Evolutionary conservation across 2,329 filamentous ascomycete species (phyloP), one percentile per base, ranked within the genome.

Genomic region (Xylaria sp.): DNA sequence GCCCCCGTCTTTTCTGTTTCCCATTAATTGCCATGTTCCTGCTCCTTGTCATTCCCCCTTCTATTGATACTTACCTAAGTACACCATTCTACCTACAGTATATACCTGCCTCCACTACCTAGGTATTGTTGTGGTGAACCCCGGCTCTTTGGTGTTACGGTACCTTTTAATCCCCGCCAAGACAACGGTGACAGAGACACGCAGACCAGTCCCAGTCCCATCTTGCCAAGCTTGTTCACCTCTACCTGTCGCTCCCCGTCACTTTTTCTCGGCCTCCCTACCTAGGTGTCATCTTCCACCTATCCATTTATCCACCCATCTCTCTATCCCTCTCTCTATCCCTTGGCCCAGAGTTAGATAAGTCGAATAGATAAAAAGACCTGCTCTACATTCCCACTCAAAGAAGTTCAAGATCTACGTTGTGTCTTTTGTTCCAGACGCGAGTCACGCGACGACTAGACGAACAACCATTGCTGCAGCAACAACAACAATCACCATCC

Each of bases 361-460:
- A n/a, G 1, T 55, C 22, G 15, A 27, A 5, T 36, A 31, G n/a
- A 54, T 45, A 29, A 54, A 36, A 51, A 45, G n/a, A n/a, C n/a
- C n/a, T n/a, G n/a, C n/a, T n/a, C 20, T 50, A 39, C 33, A 25
- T 51, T 1, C n/a, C 11, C 29, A 20, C 20, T 42, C 44, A 66
- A 58, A 58, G 53, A 53, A 42, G 42, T 1, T 27, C 29, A 15
- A 51, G 49, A 59, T 25, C 31, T 42, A 31, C 39, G 42, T 63
- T 47, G 27, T 15, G 29, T 44, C 59, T 29, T 38, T 59, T 63
- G 59, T 59, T 31, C 27, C 17, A 42, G 31, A 59, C 49, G 7
- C 54, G 15, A 57, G 33, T 63, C 64, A 65, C 62, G 39, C 62
- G 66, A 42, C 54, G 31, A 47, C 44, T 47, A 7, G 36, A 36